Base-by-base conservation (phyloP, 169 alveolate species). In the Cryptosporidium meleagridis region DNA sequence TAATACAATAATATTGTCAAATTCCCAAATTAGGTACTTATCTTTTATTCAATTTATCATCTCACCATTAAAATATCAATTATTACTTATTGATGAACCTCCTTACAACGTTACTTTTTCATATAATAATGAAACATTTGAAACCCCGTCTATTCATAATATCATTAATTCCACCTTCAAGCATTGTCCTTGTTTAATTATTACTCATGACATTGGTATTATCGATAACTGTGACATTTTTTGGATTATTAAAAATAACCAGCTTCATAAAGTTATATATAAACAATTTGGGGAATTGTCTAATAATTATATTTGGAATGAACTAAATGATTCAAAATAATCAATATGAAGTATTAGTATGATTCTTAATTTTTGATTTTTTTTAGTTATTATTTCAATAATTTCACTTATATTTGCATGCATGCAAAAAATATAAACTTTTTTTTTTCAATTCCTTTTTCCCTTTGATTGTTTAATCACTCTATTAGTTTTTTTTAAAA, bases 11-110 rank as follows among this genome's bases (percentile, higher is more conserved):
- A 29, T 70, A 16, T 44, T 92, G 8, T 75, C 95, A 8, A 86
- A 85, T 72, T 92, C 92, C 23, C 92, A 91, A 53, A 89, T 93
- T 53, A 92, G 96, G 21, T 93, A 93, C 71, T 69, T 95, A 45
- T 86, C 92, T 1, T 75, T 95, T 33, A 94, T 94, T 9, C 68
- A 94, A 14, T 55, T 95, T 33, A 85, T 89, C 2, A 89, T 95
- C 26, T 85, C 92, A 44, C 91, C 96, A 41, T 68, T 70, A 18
- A 91, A 75, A 31, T 95, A 93, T 70, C 92, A 91, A 52, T 51
- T 95, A 6, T 51, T 95, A 9, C 45, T 95, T 37, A 71, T 94
- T 21, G 97, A 95, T 71, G 97, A 95, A 84, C 96, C 96, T 16
- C 97, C 96, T n/a, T 18, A 26, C 0, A 72, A 45, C 12, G 85